Evolutionary conservation across 495 filamentous ascomycete genomes (phyloP).

Genomic region (Elaphomyces granulatus): DNA sequence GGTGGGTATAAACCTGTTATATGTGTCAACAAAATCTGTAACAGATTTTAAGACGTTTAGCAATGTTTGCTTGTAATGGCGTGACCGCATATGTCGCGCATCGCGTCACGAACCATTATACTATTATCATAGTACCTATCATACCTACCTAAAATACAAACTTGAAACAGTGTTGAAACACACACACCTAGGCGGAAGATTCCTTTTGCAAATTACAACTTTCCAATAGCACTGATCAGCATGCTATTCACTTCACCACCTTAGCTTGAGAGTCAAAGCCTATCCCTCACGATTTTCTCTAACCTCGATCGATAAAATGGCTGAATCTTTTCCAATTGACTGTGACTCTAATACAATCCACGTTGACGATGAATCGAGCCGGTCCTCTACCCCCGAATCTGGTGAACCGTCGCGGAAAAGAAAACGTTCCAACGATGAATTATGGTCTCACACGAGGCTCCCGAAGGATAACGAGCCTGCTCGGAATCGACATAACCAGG

Average conservation of each 20-base stretch:
- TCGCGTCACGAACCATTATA: too few species aligned
- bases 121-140: too few species aligned
- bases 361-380: background rate
- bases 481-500: background rate
- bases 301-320: background rate
- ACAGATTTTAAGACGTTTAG: too few species aligned
- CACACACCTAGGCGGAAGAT: too few species aligned
- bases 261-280: background rate
- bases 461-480: background rate
- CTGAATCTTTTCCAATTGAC: background rate
- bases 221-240: too few species aligned
- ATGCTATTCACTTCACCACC: background rate
- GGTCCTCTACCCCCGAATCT: background rate
- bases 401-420: background rate
- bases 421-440: background rate
- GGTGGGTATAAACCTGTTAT: too few species aligned
- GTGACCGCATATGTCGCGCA: too few species aligned
- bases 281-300: background rate
- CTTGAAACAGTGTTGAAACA: too few species aligned
- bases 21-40: too few species aligned
- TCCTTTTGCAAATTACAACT: too few species aligned
- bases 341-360: background rate
- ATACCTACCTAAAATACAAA: too few species aligned
- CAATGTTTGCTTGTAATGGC: too few species aligned
- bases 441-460: background rate